Evolutionary conservation across 352 stramenopile genomes (phyloP).

Genomic region (Globisporangium radiosum): DNA sequence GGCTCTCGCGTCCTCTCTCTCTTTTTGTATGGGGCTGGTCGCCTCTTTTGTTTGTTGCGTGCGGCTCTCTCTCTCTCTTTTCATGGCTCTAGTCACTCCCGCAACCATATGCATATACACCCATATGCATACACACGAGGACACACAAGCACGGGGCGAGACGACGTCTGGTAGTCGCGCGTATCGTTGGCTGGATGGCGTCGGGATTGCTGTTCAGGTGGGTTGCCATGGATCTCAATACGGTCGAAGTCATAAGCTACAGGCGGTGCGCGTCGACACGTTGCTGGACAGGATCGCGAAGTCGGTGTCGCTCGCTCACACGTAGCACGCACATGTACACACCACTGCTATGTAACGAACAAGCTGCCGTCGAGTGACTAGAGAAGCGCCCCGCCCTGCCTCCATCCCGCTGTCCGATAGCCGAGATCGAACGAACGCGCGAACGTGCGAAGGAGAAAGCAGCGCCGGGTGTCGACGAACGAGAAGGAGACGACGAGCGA

Average conservation of each 20-base stretch:
- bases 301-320: neutral
- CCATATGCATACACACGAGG: conserved; percentile 1
- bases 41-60: conserved; percentile 20
- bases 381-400: neutral
- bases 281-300: too few species aligned
- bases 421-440: neutral
- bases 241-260: too few species aligned
- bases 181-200: neutral
- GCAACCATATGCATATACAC: conserved; percentile 7
- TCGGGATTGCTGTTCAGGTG: too few species aligned
- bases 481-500: neutral
- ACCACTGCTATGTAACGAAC: conserved; percentile 10
- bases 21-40: neutral
- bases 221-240: too few species aligned
- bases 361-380: neutral
- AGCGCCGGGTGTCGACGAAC: neutral
- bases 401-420: too few species aligned
- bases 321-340: conserved; percentile 4
- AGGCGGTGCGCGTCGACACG: neutral
- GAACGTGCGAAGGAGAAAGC: neutral
- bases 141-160: neutral
- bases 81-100: neutral
- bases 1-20: conserved; percentile 6
- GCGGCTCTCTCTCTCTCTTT: conserved; percentile 11
- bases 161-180: neutral